phyloP scores from a whole-genome alignment of 2,329 filamentous ascomycete species.

The Acrocalymma vagum region DNA sequence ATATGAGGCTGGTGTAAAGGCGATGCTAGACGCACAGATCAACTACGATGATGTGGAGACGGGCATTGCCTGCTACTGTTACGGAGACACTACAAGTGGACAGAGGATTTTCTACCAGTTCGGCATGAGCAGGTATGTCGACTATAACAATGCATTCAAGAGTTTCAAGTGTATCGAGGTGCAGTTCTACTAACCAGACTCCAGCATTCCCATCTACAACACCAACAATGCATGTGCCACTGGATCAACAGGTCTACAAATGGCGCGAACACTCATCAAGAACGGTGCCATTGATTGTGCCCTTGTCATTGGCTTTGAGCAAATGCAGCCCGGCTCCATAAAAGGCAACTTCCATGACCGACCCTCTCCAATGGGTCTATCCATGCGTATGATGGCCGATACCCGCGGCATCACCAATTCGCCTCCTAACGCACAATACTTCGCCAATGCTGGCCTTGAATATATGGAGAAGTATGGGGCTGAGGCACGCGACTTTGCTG shows the following conservation, averaged over 20 bases:
- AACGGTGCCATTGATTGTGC: slow-evolving; percentile 85
- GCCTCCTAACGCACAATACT: slow-evolving; percentile 88
- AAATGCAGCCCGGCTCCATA: slow-evolving; percentile 91
- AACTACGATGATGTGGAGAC: slow-evolving; percentile 96
- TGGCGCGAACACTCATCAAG: slow-evolving; percentile 80
- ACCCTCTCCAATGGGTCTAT: slow-evolving; percentile 77
- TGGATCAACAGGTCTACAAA: slow-evolving; percentile 84
- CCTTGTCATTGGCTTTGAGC: slow-evolving; percentile 93
- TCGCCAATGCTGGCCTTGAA: slow-evolving; percentile 90
- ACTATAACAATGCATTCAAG: background rate
- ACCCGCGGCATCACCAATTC: slow-evolving; percentile 81
- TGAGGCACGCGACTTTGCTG: slow-evolving; percentile 83
- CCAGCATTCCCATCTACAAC: slow-evolving; percentile 87
- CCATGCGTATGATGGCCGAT: slow-evolving; percentile 79
- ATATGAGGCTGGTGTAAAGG: slow-evolving; percentile 89
- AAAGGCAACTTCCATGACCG: slow-evolving; percentile 84
- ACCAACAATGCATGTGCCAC: slow-evolving; percentile 99
- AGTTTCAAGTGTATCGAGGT: background rate
- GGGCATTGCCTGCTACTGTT: slow-evolving; percentile 94
- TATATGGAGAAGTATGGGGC: slow-evolving; percentile 97
- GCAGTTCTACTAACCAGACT: slow-evolving; percentile 38
- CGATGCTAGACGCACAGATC: slow-evolving; percentile 82
- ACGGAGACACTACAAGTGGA: slow-evolving; percentile 92
- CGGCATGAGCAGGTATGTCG: slow-evolving; percentile 76
- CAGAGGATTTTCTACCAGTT: slow-evolving; percentile 98